phyloP scores from a whole-genome alignment of 208 protist species.

The Strigomonas galati region DNA sequence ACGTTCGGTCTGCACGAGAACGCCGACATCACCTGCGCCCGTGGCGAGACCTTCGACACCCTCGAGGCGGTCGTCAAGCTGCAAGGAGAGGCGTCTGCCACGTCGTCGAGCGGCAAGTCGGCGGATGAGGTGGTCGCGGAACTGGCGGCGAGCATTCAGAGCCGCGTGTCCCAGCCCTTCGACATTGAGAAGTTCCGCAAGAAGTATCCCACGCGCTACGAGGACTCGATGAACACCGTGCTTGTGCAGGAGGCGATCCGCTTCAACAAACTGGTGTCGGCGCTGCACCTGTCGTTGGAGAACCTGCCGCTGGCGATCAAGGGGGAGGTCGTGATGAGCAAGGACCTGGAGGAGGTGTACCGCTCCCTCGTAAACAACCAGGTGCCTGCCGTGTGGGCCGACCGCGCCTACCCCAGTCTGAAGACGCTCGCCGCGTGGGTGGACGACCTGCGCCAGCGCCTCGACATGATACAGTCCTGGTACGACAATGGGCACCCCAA shows the following conservation, averaged over 20 bases:
- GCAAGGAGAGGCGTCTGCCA: conserved; percentile 56
- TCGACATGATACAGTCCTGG: conserved; percentile 95
- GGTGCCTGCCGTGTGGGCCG: conserved; percentile 89
- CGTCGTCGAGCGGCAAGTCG: conserved; percentile 31
- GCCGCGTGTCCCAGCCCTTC: conserved; percentile 73
- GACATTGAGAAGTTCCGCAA: conserved; percentile 82
- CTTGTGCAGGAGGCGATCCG: conserved; percentile 97
- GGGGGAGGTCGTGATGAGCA: conserved; percentile 98
- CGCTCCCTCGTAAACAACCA: conserved; percentile 95
- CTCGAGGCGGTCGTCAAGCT: conserved; percentile 81
- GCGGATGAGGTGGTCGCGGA: conserved; percentile 84
- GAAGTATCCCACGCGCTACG: conserved; percentile 94
- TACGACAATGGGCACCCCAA: conserved; percentile 90
- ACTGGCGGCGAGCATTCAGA: conserved; percentile 78
- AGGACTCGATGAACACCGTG: conserved; percentile 99
- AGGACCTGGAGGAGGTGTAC: conserved; percentile 93
- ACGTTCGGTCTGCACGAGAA: conserved; percentile 98
- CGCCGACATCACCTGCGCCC: conserved; percentile 96
- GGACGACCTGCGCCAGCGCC: conserved; percentile 87
- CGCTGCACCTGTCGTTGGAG: conserved; percentile 77
- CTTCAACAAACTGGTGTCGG: conserved; percentile 93
- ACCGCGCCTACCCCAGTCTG: conserved; percentile 92
- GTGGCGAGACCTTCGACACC: conserved; percentile 91
- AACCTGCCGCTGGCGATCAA: conserved; percentile 93
- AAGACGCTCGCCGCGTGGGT: conserved; percentile 95